These are phyloP conservation scores for Phoma sp. DNA, from an alignment of 2,329 filamentous ascomycete genomes.

Conservation along the genomic window DNA sequence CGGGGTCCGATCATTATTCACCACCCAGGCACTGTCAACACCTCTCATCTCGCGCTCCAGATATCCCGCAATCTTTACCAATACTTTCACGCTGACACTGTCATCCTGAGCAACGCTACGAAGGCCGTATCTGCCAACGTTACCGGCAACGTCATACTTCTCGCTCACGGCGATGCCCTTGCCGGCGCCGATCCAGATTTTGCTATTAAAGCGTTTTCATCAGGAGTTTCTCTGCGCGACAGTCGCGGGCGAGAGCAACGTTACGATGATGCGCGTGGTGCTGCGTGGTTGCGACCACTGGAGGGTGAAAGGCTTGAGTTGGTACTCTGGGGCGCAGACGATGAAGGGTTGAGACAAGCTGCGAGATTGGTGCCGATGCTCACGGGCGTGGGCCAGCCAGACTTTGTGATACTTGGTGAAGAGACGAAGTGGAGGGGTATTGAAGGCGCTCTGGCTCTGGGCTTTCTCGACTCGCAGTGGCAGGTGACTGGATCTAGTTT, in stretches of 20 bases:
- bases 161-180: conserved; percentile 40
- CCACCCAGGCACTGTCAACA: conserved; percentile 36
- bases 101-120: conserved; percentile 40
- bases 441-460: conserved; percentile 61
- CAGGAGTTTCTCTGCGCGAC: conserved; percentile 31
- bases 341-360: conserved; percentile 57
- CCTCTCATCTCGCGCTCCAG: conserved; percentile 57
- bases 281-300: conserved; percentile 61
- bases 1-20: conserved; percentile 55
- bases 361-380: conserved; percentile 63
- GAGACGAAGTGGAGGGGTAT: conserved; percentile 60
- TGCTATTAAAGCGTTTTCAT: conserved; percentile 38
- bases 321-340: conserved; percentile 63
- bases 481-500: conserved; percentile 58
- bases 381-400: conserved; percentile 65
- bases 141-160: conserved; percentile 57
- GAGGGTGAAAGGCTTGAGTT: conserved; percentile 59
- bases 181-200: conserved; percentile 32
- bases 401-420: conserved; percentile 61
- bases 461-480: conserved; percentile 65
- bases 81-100: conserved; percentile 63
- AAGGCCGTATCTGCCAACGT: neutral
- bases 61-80: conserved; percentile 65
- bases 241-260: conserved; percentile 26
- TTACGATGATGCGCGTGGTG: conserved; percentile 51